Percentiles rank a stretch among this genome's conserved stretches.
Conservation (phyloP, 805 yeast species). For the Torulaspora gathmanii region DNA sequence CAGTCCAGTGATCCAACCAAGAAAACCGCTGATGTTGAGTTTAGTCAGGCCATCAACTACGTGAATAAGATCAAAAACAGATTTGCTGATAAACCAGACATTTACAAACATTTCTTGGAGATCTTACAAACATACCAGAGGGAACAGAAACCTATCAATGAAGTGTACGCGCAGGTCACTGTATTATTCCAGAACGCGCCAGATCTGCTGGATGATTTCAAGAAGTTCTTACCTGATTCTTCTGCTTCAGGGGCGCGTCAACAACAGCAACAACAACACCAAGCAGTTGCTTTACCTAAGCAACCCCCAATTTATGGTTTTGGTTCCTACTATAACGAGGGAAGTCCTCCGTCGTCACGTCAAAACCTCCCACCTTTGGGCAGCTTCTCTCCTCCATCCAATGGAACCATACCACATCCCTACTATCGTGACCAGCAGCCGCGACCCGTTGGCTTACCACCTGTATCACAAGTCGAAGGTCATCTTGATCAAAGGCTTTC, state of each 20-base stretch:
- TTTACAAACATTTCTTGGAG: slow-evolving; percentile 90
- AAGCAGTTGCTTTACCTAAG: slow-evolving; percentile 11
- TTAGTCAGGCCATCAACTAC: slow-evolving; percentile 93
- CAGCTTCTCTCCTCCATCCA: slow-evolving; percentile 38
- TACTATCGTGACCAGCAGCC: slow-evolving; percentile 22
- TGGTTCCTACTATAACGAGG: slow-evolving; percentile 11
- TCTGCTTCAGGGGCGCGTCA: slow-evolving; percentile 27
- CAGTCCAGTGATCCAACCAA: slow-evolving; percentile 13
- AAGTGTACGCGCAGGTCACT: slow-evolving; percentile 92
- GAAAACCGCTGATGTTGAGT: slow-evolving; percentile 70
- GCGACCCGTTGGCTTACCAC: slow-evolving; percentile 24
- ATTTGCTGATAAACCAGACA: slow-evolving; percentile 90
- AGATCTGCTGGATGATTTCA: slow-evolving; percentile 89
- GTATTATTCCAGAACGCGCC: slow-evolving; percentile 87
- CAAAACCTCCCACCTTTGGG: slow-evolving; percentile 37
- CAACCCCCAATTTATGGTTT: slow-evolving; percentile 16
- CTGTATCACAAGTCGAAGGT: slow-evolving; percentile 19
- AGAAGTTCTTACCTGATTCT: slow-evolving; percentile 85
- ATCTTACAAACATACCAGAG: slow-evolving; percentile 94
- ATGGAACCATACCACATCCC: slow-evolving; percentile 24
- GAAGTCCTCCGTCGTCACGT: slow-evolving; percentile 10
- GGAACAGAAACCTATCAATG: slow-evolving; percentile 91
- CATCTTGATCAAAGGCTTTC: slow-evolving; percentile 13
- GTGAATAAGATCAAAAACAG: slow-evolving; percentile 95
- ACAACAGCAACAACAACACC: slow-evolving; percentile 16